Base-by-base conservation (phyloP, 2,329 filamentous ascomycete species). In the Pyrenophora seminiperda region DNA sequence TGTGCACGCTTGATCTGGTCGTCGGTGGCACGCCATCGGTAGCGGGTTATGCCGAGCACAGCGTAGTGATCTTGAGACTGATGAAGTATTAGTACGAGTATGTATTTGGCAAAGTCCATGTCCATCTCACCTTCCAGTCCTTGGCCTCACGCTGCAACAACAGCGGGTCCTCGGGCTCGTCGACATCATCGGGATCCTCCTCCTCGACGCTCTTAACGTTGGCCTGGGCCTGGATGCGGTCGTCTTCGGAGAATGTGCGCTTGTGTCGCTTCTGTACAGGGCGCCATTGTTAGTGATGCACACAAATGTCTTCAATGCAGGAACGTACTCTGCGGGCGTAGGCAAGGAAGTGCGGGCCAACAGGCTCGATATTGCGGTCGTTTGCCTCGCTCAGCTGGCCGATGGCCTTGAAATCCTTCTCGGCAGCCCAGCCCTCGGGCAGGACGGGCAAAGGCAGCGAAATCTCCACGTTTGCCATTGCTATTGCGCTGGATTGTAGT, bases 1-100 rank as follows among this genome's bases (percentile, higher is more conserved):
- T 99, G 93, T 63, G 95, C 94, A 67, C 90, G 90, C 83, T 97
- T 97, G 82, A 99, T 97, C 81, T 97, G 93, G 63, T 97, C 93
- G 76, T 96, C 92, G 51, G 90, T 96, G 46, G 94, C 95, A 77
- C 85, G 90, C 80, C 83, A 94, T 68, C 94, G 89, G 81, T 95
- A 93, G 78, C 92, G 95, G 72, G 88, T 89, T 59, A 99, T 80
- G 58, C 94, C 94, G 51, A 99, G 87, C 47, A 99, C 89, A 67
- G 94, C 91, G 78, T 99, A 99, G 80, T 99, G 94, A 72, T 99
- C 94, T 86, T 99, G 94, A 90, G 95, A 61, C 63, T 62, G 18
- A 59, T 56, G 17, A 39, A 32, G 19, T 34, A 18, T 65, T 20
- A 64, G 55, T 32, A 33, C 7, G 1, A 19, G 7, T 11, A 5